Evolutionary conservation across 805 yeast species (phyloP), one percentile per base, ranked within the genome.

Genomic region (Zygotorulaspora danielsina): DNA sequence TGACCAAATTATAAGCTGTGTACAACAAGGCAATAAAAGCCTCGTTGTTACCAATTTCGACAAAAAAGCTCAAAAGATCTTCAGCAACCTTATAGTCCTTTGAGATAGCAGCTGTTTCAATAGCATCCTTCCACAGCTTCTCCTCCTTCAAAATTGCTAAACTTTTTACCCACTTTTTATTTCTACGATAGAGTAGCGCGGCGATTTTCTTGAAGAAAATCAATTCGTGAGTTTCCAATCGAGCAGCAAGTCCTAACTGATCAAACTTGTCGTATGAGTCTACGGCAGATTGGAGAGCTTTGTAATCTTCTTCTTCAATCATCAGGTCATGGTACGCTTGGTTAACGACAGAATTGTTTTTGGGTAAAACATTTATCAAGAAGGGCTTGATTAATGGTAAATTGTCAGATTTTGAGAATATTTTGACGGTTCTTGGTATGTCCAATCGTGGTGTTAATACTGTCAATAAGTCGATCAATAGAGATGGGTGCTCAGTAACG

Each of bases 161-260:
- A 35, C 96, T 82, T 73, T 89, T 90, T 61, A 69, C 73, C 83
- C 87, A 93, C 64, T 93, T 90, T 76, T 88, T 89, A 69, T 87
- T 87, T 69, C 88, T 88, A 64, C 95, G 79, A 75, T 84, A 93
- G 50, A 93, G 74, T 52, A 88, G 78, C 35, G 97, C 97, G 27
- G 97, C 94, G 58, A 93, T 87, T 70, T 87, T 95, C 69, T 97
- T 83, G 75, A 93, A 93, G 71, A 88, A 93, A 41, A 93, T 78
- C 39, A 88, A 69, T 18, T 83, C 84, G 61, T 90, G 97, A 64
- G 83, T 83, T 70, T 93, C 98, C 53, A 93, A 76, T 65, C 96
- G 79, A 56, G 79, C 81, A 37, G 98, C 98, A 51, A 93, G 75
- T 33, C 86, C 97, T 51, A 93, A 71, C 41, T 90, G 84, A 63